These are phyloP conservation scores for Planoprotostelium fungivorum DNA, from an alignment of 78 protist species.

Conservation along the genomic window DNA sequence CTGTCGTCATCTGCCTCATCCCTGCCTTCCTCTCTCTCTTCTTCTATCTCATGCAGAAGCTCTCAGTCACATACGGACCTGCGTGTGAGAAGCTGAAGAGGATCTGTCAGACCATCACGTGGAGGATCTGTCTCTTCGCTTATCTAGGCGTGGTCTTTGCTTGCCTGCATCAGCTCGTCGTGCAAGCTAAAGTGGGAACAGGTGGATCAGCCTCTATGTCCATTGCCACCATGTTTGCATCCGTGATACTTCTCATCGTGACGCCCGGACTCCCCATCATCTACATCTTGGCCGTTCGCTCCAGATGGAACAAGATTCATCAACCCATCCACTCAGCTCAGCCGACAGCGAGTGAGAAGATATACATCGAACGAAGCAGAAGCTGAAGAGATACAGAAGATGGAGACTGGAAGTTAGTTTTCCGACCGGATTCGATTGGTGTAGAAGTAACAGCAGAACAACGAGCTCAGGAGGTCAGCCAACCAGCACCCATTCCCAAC, in stretches of 20 bases:
- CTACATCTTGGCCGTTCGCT: background rate
- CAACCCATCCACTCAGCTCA: background rate
- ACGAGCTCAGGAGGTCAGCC: background rate
- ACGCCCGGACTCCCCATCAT: background rate
- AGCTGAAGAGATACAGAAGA: background rate
- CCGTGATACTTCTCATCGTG: background rate
- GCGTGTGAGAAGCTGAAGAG: background rate
- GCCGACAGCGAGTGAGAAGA: too few relatives aligned
- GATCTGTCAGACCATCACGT: background rate
- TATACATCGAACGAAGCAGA: too few relatives aligned
- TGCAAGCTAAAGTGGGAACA: background rate
- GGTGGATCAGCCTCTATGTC: background rate
- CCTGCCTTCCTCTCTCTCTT: background rate
- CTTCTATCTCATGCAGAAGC: background rate
- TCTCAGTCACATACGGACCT: background rate
- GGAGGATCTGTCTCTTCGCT: background rate
- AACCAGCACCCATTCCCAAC: too few relatives aligned
- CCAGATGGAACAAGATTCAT: background rate
- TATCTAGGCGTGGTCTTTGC: background rate
- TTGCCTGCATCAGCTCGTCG: background rate
- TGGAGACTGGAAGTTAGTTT: background rate
- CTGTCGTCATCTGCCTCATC: background rate
- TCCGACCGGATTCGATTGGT: background rate
- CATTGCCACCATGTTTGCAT: background rate
- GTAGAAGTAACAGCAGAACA: background rate